phyloP scores from a whole-genome alignment of 2,329 filamentous ascomycete species.

The Diplocarpon rosae region DNA sequence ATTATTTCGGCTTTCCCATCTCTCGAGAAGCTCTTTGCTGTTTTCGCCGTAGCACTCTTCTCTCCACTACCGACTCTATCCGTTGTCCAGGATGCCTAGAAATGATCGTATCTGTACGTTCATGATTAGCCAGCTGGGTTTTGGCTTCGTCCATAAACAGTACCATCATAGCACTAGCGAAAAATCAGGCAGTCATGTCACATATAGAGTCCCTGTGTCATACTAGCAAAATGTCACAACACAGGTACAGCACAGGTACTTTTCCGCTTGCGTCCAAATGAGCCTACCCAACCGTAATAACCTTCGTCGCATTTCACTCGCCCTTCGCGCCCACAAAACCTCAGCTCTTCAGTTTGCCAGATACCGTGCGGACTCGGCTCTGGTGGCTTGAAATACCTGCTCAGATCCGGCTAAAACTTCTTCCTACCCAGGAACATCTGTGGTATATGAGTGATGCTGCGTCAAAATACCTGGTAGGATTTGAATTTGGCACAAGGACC shows the following conservation, averaged over 20 bases:
- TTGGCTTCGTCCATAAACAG: slow-evolving; percentile 80
- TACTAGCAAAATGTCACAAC: neutral
- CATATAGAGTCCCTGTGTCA: slow-evolving; percentile 65
- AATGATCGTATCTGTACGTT: slow-evolving; percentile 69
- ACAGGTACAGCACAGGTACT: no score
- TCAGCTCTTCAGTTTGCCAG: slow-evolving; percentile 59
- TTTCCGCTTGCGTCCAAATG: neutral
- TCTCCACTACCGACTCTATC: slow-evolving; percentile 32
- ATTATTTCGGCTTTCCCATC: slow-evolving; percentile 9
- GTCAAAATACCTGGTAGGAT: slow-evolving; percentile 93
- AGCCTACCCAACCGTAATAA: slow-evolving; percentile 35
- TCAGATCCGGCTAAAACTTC: slow-evolving; percentile 69
- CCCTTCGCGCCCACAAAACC: slow-evolving; percentile 41
- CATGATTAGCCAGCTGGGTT: slow-evolving; percentile 53
- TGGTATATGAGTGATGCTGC: slow-evolving; percentile 66
- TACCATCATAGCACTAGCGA: slow-evolving; percentile 83
- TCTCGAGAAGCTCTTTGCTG: slow-evolving; percentile 14
- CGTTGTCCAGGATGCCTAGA: slow-evolving; percentile 53
- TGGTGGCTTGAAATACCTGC: slow-evolving; percentile 67
- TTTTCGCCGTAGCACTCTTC: slow-evolving; percentile 15
- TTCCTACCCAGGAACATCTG: slow-evolving; percentile 59
- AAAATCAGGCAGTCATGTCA: slow-evolving; percentile 80
- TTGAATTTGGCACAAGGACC: slow-evolving; percentile 59
- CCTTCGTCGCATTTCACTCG: slow-evolving; percentile 12
- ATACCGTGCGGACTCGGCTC: slow-evolving; percentile 87